A percentile compares a stretch with the other conserved stretches of the same genome.
phyloP scores from a whole-genome alignment of 768 basidiomycete species.

The Porphyrellus cyaneotinctus region DNA sequence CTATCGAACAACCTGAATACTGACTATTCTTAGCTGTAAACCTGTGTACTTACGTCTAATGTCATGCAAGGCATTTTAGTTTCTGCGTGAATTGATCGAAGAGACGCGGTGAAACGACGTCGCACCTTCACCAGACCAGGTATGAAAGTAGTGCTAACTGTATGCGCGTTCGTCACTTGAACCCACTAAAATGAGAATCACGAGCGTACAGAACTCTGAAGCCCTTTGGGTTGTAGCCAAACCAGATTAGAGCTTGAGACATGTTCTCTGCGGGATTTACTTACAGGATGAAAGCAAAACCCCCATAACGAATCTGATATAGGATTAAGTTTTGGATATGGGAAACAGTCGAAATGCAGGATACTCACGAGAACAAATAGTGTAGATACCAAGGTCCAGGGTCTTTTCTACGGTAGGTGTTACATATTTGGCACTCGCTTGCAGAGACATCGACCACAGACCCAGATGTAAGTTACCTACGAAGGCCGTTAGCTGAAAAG shows the following conservation, averaged over 20 bases:
- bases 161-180: neutral
- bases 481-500: neutral
- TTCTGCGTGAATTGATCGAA: neutral
- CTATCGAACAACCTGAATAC: neutral
- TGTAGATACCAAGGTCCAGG: slow-evolving; percentile 2
- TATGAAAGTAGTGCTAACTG: neutral
- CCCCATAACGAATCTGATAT: neutral
- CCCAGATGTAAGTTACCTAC: slow-evolving; percentile 3
- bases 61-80: neutral
- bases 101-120: neutral
- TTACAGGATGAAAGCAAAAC: neutral
- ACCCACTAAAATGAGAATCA: neutral
- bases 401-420: neutral
- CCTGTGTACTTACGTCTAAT: neutral
- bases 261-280: neutral
- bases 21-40: neutral
- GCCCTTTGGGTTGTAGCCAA: neutral
- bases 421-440: neutral
- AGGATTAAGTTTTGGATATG: neutral
- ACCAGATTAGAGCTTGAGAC: no score
- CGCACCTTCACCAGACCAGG: neutral
- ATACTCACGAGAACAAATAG: slow-evolving; percentile 2
- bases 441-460: neutral
- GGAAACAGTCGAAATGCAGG: no score
- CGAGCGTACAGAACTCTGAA: neutral